These are phyloP conservation scores for Lasiosphaeris hirsuta DNA, from an alignment of 495 filamentous ascomycete genomes.

Conservation along the genomic window DNA sequence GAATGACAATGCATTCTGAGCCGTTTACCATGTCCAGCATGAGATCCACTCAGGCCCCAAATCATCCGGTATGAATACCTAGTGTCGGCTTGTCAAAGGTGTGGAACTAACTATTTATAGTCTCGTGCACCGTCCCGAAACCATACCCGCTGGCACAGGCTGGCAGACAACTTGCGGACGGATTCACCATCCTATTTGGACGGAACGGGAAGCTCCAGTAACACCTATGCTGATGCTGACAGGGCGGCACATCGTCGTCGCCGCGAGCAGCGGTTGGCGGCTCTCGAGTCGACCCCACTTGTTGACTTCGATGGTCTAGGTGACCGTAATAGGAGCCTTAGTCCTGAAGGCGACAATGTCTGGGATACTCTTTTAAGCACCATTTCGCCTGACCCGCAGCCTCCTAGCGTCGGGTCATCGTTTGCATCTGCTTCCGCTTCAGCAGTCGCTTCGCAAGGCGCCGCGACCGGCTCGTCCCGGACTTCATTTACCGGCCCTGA, in stretches of 20 bases:
- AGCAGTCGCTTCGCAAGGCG: conserved; percentile 32
- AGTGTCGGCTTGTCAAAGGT: neutral
- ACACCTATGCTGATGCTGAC: too few species aligned
- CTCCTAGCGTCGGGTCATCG: conserved; percentile 76
- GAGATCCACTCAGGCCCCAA: conserved; percentile 20
- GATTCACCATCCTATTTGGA: too few species aligned
- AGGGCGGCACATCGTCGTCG: too few species aligned
- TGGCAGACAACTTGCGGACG: too few species aligned
- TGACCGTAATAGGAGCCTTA: conserved; percentile 77
- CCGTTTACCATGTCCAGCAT: conserved; percentile 20
- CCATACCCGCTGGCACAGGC: too few species aligned
- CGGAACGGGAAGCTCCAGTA: too few species aligned
- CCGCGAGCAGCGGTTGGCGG: too few species aligned
- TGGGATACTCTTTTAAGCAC: conserved; percentile 82
- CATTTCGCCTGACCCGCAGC: conserved; percentile 72
- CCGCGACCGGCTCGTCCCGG: conserved; percentile 30
- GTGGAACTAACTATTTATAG: conserved; percentile 5
- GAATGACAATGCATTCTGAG: conserved; percentile 5
- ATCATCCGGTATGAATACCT: conserved; percentile 15
- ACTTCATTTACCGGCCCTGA: conserved; percentile 37
- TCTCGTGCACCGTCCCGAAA: neutral
- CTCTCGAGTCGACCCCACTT: too few species aligned
- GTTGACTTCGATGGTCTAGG: conserved; percentile 65
- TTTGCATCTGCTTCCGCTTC: conserved; percentile 65
- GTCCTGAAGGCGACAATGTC: conserved; percentile 63